These are phyloP conservation scores for Nicotiana tomentosiformis DNA, from an alignment of 257 asterid species.

Conservation along the genomic window DNA sequence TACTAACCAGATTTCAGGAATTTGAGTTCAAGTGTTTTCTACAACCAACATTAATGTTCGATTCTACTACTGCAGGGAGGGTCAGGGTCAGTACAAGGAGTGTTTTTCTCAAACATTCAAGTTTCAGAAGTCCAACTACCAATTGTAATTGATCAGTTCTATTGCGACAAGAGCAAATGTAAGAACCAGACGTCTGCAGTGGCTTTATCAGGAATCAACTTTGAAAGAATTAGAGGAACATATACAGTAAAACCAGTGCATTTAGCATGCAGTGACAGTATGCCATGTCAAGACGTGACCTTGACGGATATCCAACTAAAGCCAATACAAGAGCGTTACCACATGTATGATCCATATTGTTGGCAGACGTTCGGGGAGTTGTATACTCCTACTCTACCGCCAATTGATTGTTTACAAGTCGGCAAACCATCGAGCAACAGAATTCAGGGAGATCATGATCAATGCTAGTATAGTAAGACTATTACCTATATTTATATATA, in stretches of 20 bases:
- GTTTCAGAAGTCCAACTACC: constrained; percentile 77
- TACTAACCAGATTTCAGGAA: background rate
- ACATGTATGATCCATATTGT: constrained; percentile 81
- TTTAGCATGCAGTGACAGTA: constrained; percentile 77
- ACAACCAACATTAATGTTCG: background rate
- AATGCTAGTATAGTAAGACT: constrained; percentile 38
- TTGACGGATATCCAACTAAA: constrained; percentile 47
- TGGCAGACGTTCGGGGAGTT: constrained; percentile 85
- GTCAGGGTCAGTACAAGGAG: constrained; percentile 69
- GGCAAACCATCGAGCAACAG: constrained; percentile 73
- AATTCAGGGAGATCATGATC: constrained; percentile 53
- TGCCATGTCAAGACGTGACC: constrained; percentile 75
- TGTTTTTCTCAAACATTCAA: constrained; percentile 79
- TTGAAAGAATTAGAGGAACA: constrained; percentile 67
- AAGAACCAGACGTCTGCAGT: constrained; percentile 75
- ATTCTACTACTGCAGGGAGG: constrained; percentile 59
- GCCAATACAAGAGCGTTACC: constrained; percentile 58
- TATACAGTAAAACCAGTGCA: constrained; percentile 91
- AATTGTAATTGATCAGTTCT: constrained; percentile 81
- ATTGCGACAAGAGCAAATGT: constrained; percentile 73
- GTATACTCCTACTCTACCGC: constrained; percentile 70
- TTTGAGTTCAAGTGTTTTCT: background rate
- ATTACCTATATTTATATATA: constrained; percentile 3
- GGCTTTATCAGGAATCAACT: constrained; percentile 73
- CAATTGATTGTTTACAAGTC: constrained; percentile 51